Evolutionary conservation across 2,329 filamentous ascomycete species (phyloP).

Genomic region (Claviceps paspali): DNA sequence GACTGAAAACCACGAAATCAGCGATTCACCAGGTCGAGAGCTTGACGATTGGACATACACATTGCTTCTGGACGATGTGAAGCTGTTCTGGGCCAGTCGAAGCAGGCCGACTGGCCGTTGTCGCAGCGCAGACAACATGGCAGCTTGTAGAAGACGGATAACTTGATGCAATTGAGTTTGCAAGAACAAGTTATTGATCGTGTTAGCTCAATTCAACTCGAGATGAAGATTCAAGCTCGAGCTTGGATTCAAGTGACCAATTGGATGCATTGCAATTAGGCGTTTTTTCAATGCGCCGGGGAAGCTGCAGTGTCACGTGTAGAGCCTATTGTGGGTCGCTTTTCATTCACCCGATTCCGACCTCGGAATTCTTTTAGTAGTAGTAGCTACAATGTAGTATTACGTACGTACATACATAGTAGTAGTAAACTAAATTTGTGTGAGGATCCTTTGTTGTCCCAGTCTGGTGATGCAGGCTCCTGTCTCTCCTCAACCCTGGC

Average conservation of each 20-base stretch:
- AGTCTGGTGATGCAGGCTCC: no score
- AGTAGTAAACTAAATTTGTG: no score
- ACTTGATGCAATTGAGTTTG: background rate
- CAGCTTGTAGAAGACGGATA: background rate
- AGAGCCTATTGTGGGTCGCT: no score
- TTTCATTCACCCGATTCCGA: no score
- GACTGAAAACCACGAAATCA: no score
- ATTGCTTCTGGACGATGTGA: constrained; percentile 6
- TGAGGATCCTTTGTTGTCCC: no score
- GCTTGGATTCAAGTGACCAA: background rate
- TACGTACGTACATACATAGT: no score
- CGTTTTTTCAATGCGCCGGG: no score
- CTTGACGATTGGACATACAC: constrained; percentile 6
- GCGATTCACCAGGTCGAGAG: background rate
- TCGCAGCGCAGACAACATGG: constrained; percentile 10
- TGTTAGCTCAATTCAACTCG: background rate
- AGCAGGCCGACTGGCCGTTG: constrained; percentile 6
- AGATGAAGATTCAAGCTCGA: background rate
- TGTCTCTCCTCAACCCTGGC: no score
- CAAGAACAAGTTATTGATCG: background rate
- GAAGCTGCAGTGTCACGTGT: no score
- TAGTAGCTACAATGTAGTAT: no score
- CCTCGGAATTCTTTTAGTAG: no score
- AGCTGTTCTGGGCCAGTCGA: constrained; percentile 7
- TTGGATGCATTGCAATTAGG: background rate